phyloP scores from a whole-genome alignment of 257 asterid species.

The Salvia splendens region DNA sequence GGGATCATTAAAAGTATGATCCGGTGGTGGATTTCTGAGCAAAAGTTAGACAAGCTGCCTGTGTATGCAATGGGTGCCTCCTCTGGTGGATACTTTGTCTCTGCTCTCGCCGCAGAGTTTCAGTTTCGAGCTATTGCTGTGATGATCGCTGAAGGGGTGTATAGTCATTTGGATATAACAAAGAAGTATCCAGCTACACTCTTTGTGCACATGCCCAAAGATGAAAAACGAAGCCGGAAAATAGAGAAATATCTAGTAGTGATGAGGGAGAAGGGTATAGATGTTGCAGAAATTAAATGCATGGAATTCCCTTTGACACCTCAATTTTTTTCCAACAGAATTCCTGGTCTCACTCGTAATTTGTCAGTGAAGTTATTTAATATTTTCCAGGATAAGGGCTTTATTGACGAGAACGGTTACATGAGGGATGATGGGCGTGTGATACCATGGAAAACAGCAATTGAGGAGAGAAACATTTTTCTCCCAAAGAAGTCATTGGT shows the following conservation, averaged over 20 bases:
- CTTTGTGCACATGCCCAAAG: constrained; percentile 98
- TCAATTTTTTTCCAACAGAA: constrained; percentile 59
- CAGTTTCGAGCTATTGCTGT: constrained; percentile 55
- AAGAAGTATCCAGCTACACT: constrained; percentile 74
- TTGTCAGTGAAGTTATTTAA: constrained; percentile 50
- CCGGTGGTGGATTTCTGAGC: constrained; percentile 62
- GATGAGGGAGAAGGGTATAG: constrained; percentile 65
- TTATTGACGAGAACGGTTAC: constrained; percentile 68
- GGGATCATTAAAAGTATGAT: constrained; percentile 56
- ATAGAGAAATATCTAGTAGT: constrained; percentile 55
- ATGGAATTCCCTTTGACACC: constrained; percentile 75
- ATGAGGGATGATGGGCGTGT: constrained; percentile 87
- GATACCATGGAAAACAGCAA: constrained; percentile 66
- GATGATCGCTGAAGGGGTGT: constrained; percentile 94
- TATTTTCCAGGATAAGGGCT: constrained; percentile 66
- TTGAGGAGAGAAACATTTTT: constrained; percentile 53
- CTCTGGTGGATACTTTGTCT: constrained; percentile 92
- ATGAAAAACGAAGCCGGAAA: constrained; percentile 58
- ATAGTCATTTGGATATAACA: constrained; percentile 50
- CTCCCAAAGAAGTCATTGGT: constrained; percentile 60
- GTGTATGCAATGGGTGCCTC: constrained; percentile 88
- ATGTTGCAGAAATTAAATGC: constrained; percentile 69
- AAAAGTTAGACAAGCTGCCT: constrained; percentile 62
- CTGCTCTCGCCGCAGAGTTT: constrained; percentile 63
- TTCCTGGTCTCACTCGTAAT: constrained; percentile 55